Evolutionary conservation across 2,329 filamentous ascomycete species (phyloP).

Genomic region (Ceratocystis colombiana): DNA sequence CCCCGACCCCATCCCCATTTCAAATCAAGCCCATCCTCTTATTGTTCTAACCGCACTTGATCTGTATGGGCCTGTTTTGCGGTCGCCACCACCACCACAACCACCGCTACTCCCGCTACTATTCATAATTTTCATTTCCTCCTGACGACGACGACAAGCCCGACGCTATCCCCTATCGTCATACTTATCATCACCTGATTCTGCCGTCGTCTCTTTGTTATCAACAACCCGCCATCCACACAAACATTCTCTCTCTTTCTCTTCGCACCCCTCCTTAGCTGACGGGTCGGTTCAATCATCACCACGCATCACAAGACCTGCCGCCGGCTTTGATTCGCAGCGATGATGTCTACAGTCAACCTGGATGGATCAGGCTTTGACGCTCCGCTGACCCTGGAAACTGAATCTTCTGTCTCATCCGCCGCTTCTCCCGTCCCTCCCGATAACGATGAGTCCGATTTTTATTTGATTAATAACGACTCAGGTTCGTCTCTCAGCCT

Average conservation of each 20-base stretch:
- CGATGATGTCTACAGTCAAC: background rate
- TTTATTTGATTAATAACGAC: constrained; percentile 80
- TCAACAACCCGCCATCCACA: background rate
- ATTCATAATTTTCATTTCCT: background rate
- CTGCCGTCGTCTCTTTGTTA: background rate
- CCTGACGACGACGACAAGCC: background rate
- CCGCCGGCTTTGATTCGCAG: constrained; percentile 8
- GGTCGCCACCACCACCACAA: background rate
- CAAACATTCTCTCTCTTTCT: background rate
- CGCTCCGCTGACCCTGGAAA: constrained; percentile 33
- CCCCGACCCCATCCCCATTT: constrained; percentile 1
- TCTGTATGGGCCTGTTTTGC: background rate
- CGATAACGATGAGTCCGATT: constrained; percentile 88
- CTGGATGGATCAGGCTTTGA: constrained; percentile 13
- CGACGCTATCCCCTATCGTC: background rate
- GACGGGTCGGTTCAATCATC: background rate
- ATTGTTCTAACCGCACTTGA: background rate
- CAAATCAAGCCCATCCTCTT: constrained; percentile 1
- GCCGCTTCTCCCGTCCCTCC: constrained; percentile 64
- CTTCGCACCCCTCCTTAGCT: background rate
- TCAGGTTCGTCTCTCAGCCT: constrained; percentile 84
- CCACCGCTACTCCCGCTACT: background rate
- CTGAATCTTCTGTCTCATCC: constrained; percentile 47
- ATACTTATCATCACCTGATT: background rate
- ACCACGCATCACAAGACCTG: background rate